phyloP scores from a whole-genome alignment of 2,329 filamentous ascomycete genomes.

The Laburnicola sp. region DNA sequence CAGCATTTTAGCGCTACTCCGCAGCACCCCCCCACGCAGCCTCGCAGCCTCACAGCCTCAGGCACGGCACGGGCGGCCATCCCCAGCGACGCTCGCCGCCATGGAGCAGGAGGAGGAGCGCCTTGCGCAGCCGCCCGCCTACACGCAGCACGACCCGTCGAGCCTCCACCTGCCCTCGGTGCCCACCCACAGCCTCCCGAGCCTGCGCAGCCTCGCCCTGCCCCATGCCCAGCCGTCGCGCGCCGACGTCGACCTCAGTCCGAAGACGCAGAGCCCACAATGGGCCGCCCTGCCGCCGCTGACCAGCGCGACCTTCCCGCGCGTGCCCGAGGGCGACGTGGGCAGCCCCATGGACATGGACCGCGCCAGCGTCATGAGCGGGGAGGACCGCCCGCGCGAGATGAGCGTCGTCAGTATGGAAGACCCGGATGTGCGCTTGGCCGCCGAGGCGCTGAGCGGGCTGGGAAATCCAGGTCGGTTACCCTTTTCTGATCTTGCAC shows the following conservation, averaged over 20 bases:
- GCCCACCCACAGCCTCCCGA: constrained; percentile 47
- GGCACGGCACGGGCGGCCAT: background rate
- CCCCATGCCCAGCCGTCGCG: constrained; percentile 34
- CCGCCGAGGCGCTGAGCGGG: constrained; percentile 55
- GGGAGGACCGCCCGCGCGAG: constrained; percentile 40
- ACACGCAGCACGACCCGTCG: constrained; percentile 48
- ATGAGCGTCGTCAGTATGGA: constrained; percentile 52
- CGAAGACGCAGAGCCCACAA: constrained; percentile 30
- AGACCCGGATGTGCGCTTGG: constrained; percentile 53
- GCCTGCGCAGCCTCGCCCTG: constrained; percentile 48
- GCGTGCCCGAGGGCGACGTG: constrained; percentile 42
- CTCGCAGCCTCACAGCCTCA: background rate
- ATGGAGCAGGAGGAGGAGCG: constrained; percentile 32
- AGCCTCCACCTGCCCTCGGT: constrained; percentile 49
- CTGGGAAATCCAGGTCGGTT: constrained; percentile 54
- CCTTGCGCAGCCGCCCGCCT: constrained; percentile 45
- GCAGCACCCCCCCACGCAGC: background rate
- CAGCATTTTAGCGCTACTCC: background rate
- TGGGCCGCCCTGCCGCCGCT: constrained; percentile 33
- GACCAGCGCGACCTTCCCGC: constrained; percentile 34
- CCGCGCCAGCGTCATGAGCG: constrained; percentile 49
- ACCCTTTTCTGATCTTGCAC: constrained; percentile 1
- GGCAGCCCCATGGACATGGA: constrained; percentile 51
- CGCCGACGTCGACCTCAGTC: constrained; percentile 42
- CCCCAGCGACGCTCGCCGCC: background rate